A percentile compares a stretch with the other conserved stretches of the same genome.
Evolutionary conservation across 2,329 filamentous ascomycete species (phyloP).

Genomic region (Trichoderma harzianum): DNA sequence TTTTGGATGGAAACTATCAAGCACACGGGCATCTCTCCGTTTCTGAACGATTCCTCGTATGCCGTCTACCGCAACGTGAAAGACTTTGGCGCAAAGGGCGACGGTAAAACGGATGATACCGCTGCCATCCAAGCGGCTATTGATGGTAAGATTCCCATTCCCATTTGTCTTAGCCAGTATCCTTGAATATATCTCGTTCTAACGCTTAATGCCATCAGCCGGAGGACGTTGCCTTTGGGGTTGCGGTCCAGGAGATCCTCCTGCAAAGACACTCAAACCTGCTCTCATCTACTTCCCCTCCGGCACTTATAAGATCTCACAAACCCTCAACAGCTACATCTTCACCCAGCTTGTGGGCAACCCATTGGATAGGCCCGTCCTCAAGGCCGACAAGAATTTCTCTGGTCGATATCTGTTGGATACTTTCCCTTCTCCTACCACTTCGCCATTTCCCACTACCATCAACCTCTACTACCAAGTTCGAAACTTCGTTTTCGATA

Average conservation of each 20-base stretch:
- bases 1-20: constrained; percentile 30
- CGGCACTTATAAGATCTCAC: constrained; percentile 24
- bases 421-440: constrained; percentile 17
- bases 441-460: constrained; percentile 19
- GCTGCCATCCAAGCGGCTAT: constrained; percentile 78
- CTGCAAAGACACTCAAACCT: constrained; percentile 14
- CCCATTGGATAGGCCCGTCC: constrained; percentile 13
- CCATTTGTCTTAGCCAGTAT: background rate
- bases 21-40: constrained; percentile 29
- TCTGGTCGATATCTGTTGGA: constrained; percentile 17
- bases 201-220: background rate
- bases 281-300: constrained; percentile 30
- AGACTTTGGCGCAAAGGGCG: constrained; percentile 30
- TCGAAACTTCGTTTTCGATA: constrained; percentile 20
- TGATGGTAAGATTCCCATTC: constrained; percentile 22
- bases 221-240: constrained; percentile 19
- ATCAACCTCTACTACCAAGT: constrained; percentile 21
- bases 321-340: constrained; percentile 21
- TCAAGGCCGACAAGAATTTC: constrained; percentile 18
- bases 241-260: constrained; percentile 18
- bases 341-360: constrained; percentile 23
- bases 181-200: background rate
- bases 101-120: constrained; percentile 54
- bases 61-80: constrained; percentile 32
- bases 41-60: constrained; percentile 29